Evolutionary conservation across 208 protist genomes (phyloP), one percentile per base, ranked within the genome.

Genomic region (Angomonas ambiguus): DNA sequence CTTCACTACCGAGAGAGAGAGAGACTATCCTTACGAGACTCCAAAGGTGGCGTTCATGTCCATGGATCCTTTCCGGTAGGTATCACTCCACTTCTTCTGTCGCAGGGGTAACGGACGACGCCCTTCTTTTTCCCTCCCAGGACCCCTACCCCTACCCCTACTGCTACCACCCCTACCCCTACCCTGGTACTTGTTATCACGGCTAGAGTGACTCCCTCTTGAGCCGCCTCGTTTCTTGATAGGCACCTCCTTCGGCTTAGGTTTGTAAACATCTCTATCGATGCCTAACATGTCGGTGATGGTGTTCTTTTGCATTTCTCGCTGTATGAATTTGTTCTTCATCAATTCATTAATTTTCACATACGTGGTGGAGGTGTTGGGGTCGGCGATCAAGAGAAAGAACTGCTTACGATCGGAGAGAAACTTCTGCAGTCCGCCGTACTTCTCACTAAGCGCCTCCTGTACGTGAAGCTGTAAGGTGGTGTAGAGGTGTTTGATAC

Each of bases 361-460:
- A 65, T 85, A 95, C 31, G 87, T 48, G 20, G 88, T 78, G 55
- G 65, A 68, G 55, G 88, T 84, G 0, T 62, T 57, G 20, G 77
- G 82, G 30, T 77, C 58, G 22, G 53, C 38, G 62, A 83, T 79
- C 41, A 95, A 42, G 16, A 86, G 34, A 62, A 95, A 95, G 45
- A 93, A 66, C 61, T 95, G 89, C 70, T 87, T 83, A 13, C 89
- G 85, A 35, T 77, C 41, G 41, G 82, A 65, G 11, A 95, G 72
- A 53, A 95, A 95, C 32, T 18, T 65, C 22, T 67, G 71, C 10
- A 95, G 81, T 1, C 89, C 89, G 57, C 63, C 71, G 76, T 88
- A 78, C 72, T 79, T 73, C 73, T 92, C 85, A 51, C 82, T 82
- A 22, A 95, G 69, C 2, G 89, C 89, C 55, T 95, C 85, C 67